Evolutionary conservation across 108 stramenopile species (phyloP), one percentile per base, ranked within the genome.

Genomic region (Mediolabrus comicus): DNA sequence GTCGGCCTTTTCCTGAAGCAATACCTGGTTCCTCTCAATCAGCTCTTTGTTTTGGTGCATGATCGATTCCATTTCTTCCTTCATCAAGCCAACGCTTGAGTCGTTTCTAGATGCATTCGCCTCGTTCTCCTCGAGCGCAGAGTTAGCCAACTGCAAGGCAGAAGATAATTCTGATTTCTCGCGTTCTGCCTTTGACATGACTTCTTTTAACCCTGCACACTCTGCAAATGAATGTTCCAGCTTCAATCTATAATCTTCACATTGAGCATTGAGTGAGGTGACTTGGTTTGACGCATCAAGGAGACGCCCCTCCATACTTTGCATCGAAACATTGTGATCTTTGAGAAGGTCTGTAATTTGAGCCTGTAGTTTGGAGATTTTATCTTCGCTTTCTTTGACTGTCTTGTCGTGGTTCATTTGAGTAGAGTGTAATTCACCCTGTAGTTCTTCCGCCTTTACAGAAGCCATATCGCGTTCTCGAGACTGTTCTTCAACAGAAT

Each of bases 151-250:
- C 30, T 69, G 43, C 31, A 76, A 64, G 22, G 62, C 62, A 8
- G 63, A 54, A 22, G 77, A 70, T 30, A 78, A 30, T 32, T 76
- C 61, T 12, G 69, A 25, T 35, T 69, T 69, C 22, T 78, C 77
- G 28, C 57, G 53, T 65, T 71, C 53, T 31, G 61, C 35, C 57
- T 53, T 54, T 7, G 68, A 71, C 14, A 78, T 56, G 14, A 66
- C 65, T 26, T 78, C 59, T 12, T 35, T 29, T 54, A 61, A 65
- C 39, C 53, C 65, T n/a, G 68, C 39, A 16, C 60, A 39, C 30
- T 79, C 76, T 26, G 52, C 46, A 46, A 67, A 51, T 2, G 51
- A 59, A 17, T 39, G 14, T 46, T 72, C 77, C 56, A 79, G 52
- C 31, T 67, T 60, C 39, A 52, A 43, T 56, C 25, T 62, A 41